These are phyloP conservation scores for Claviceps quebecensis DNA, from an alignment of 2,329 filamentous ascomycete species.

Conservation along the genomic window DNA sequence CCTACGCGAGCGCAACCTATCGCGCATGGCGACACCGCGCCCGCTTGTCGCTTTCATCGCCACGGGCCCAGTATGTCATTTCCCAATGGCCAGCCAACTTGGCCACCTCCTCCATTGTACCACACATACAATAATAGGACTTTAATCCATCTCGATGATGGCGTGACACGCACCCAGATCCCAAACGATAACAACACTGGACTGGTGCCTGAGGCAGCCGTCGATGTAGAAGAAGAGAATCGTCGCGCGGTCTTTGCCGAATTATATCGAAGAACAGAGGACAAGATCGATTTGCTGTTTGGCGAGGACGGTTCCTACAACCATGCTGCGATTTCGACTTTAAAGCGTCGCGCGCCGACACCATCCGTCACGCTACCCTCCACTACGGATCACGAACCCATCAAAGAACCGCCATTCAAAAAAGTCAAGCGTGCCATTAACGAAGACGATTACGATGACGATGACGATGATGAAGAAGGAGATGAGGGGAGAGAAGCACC, in stretches of 20 bases:
- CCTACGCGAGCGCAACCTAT: slow-evolving; percentile 36
- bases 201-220: slow-evolving; percentile 47
- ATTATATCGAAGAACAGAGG: slow-evolving; percentile 63
- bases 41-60: slow-evolving; percentile 33
- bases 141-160: slow-evolving; percentile 49
- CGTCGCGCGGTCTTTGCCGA: slow-evolving; percentile 63
- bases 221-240: slow-evolving; percentile 52
- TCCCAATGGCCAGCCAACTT: slow-evolving; percentile 50
- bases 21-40: slow-evolving; percentile 42
- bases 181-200: slow-evolving; percentile 33
- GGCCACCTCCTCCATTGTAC: slow-evolving; percentile 44
- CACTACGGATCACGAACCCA: slow-evolving; percentile 43
- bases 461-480: slow-evolving; percentile 72
- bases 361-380: slow-evolving; percentile 32
- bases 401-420: slow-evolving; percentile 52
- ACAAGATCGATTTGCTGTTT: slow-evolving; percentile 66
- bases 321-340: slow-evolving; percentile 36
- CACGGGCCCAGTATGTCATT: slow-evolving; percentile 47
- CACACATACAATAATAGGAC: slow-evolving; percentile 32
- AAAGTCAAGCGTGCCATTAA: slow-evolving; percentile 66
- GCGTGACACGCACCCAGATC: slow-evolving; percentile 34
- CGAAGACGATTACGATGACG: slow-evolving; percentile 76
- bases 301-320: slow-evolving; percentile 40
- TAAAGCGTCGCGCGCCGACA: slow-evolving; percentile 28
- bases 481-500: slow-evolving; percentile 44